Evolutionary conservation across 768 basidiomycete genomes (phyloP).

Genomic region (Fistulinella prunicolor): DNA sequence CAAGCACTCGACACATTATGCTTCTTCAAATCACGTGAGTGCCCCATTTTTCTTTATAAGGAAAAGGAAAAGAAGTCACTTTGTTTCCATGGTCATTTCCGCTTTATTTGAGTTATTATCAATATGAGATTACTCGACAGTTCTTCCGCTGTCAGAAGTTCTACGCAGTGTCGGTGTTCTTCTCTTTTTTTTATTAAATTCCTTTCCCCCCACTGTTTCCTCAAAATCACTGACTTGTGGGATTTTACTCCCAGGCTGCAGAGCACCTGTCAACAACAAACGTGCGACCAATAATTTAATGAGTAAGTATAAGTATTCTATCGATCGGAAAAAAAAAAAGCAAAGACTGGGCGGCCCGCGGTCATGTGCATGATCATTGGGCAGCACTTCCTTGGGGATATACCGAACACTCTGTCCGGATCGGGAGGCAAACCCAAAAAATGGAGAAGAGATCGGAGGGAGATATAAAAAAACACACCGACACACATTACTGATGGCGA

Average conservation of each 20-base stretch:
- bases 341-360: background rate
- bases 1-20: constrained; percentile 15
- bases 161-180: background rate
- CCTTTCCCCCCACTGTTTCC: background rate
- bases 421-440: no score
- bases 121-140: background rate
- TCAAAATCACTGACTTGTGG: no score
- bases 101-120: constrained; percentile 10
- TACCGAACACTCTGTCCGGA: no score
- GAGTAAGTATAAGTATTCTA: background rate
- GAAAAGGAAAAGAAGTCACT: background rate
- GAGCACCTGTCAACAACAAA: no score
- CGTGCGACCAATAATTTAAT: no score
- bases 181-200: background rate
- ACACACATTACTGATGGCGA: no score
- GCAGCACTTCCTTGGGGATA: no score
- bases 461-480: background rate
- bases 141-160: background rate
- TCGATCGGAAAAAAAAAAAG: background rate
- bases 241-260: no score
- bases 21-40: constrained; percentile 61
- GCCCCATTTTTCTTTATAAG: constrained; percentile 11
- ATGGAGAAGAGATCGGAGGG: no score
- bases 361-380: background rate
- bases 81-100: constrained; percentile 27